A percentile compares a stretch with the other conserved stretches of the same genome.
phyloP scores from a whole-genome alignment of 176 grass and related monocot genomes.

The Zea mays region Zm-B73-REFERENCE-NAM-5.0 NC_050105.1:115607501-115608000 shows the following conservation, averaged over 20 bases:
- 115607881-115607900: slow-evolving; percentile 27
- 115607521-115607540: background rate
- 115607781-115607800: background rate
- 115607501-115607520: background rate
- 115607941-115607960: slow-evolving; percentile 21
- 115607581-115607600: background rate
- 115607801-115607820: background rate
- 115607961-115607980: slow-evolving; percentile 14
- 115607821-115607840: background rate
- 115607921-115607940: background rate
- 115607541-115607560: too few species aligned
- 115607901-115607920: background rate
- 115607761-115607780: background rate
- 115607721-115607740: background rate
- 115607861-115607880: slow-evolving; percentile 28
- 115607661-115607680: too few species aligned
- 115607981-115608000: slow-evolving; percentile 6
- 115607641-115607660: too few species aligned
- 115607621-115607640: background rate
- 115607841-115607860: slow-evolving; percentile 7
- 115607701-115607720: too few species aligned
- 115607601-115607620: background rate
- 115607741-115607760: background rate
- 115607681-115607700: too few species aligned
- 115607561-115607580: background rate